A percentile compares a stretch with the other conserved stretches of the same genome.
These are phyloP conservation scores for Phanerodontia chrysosporium DNA, from an alignment of 768 basidiomycete species.

Conservation along the genomic window DNA sequence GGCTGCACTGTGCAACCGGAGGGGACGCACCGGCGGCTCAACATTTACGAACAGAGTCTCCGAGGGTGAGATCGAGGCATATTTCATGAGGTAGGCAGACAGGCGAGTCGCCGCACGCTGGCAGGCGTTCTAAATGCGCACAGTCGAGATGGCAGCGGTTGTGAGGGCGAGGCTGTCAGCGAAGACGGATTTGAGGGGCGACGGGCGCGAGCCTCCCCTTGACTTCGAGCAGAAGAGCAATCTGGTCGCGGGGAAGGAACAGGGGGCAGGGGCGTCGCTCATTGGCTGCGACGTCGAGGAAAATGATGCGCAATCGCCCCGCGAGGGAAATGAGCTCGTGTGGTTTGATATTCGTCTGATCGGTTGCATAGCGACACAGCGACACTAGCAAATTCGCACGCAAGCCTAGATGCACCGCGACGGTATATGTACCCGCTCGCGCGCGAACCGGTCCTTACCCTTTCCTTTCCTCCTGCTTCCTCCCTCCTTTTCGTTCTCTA, in stretches of 20 bases:
- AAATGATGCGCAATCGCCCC: background rate
- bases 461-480: constrained; percentile 25
- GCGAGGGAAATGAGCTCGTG: background rate
- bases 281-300: constrained; percentile 1
- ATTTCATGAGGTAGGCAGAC: background rate
- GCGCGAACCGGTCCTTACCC: constrained; percentile 2
- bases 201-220: background rate
- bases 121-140: background rate
- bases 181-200: background rate
- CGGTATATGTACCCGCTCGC: constrained; percentile 1
- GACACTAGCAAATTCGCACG: constrained; percentile 6
- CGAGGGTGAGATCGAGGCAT: background rate
- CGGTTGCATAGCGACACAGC: constrained; percentile 13
- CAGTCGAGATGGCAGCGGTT: constrained; percentile 10
- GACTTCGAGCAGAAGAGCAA: constrained; percentile 2
- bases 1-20: background rate
- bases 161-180: constrained; percentile 5
- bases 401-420: background rate
- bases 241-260: background rate
- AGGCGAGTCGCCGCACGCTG: background rate
- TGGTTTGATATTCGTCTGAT: constrained; percentile 12
- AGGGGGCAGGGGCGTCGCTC: background rate
- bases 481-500: constrained; percentile 29
- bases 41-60: background rate
- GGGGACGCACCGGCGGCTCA: background rate